phyloP scores from a whole-genome alignment of 2,329 filamentous ascomycete genomes.

The Clonostachys solani region DNA sequence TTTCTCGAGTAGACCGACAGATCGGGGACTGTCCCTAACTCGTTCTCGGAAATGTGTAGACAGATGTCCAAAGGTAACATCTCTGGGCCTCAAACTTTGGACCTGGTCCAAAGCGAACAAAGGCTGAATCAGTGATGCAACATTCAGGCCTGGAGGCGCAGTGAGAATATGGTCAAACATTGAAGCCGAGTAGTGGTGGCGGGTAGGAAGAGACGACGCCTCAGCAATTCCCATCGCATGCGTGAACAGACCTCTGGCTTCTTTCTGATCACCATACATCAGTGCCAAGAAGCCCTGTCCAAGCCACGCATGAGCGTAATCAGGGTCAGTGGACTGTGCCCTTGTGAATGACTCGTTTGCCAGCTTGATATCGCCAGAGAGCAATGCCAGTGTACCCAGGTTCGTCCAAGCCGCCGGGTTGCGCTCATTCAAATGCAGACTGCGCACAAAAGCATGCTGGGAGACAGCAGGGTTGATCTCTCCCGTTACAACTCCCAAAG shows the following conservation, averaged over 20 bases:
- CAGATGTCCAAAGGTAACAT: slow-evolving; percentile 73
- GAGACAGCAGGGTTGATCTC: slow-evolving; percentile 81
- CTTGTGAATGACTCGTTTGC: slow-evolving; percentile 87
- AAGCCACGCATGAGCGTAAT: slow-evolving; percentile 90
- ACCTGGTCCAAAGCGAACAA: slow-evolving; percentile 87
- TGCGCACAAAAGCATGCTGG: slow-evolving; percentile 90
- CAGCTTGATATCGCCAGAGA: slow-evolving; percentile 80
- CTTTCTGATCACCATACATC: slow-evolving; percentile 66
- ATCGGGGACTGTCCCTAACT: slow-evolving; percentile 61
- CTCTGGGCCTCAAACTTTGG: slow-evolving; percentile 63
- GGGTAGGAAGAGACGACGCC: slow-evolving; percentile 66
- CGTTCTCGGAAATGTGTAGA: slow-evolving; percentile 79
- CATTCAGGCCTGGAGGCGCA: slow-evolving; percentile 42
- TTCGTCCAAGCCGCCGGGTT: slow-evolving; percentile 88
- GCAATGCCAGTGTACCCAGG: slow-evolving; percentile 77
- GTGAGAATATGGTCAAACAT: slow-evolving; percentile 77
- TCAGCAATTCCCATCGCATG: slow-evolving; percentile 93
- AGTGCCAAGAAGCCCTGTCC: slow-evolving; percentile 86
- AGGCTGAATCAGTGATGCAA: slow-evolving; percentile 72
- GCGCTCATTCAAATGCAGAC: slow-evolving; percentile 86
- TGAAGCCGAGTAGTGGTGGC: slow-evolving; percentile 74
- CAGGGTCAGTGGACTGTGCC: slow-evolving; percentile 90
- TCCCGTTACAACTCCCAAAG: slow-evolving; percentile 86
- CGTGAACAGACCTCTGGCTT: slow-evolving; percentile 82
- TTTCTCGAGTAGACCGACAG: slow-evolving; percentile 58